These are phyloP conservation scores for Abrus pulchellus DNA, from an alignment of 306 rosid genomes.

Conservation along the genomic window DNA sequence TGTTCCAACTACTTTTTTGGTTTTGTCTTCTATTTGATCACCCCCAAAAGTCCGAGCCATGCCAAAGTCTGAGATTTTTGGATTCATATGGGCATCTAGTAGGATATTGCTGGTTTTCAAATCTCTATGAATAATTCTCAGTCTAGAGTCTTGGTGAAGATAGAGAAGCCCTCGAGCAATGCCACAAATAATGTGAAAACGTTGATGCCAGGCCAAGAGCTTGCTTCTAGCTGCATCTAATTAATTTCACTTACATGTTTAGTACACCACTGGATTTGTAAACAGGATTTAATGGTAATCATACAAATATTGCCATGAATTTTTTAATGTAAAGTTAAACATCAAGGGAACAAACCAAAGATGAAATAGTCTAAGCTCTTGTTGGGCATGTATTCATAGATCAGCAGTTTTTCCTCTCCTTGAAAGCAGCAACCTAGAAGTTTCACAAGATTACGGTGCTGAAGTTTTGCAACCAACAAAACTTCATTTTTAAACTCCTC, in stretches of 20 bases:
- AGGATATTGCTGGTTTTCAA: constrained; percentile 39
- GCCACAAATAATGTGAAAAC: constrained; percentile 41
- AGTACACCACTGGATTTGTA: neutral
- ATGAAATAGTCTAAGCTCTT: constrained; percentile 46
- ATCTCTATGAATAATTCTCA: constrained; percentile 49
- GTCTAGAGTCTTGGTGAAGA: constrained; percentile 50
- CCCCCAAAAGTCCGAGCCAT: constrained; percentile 31
- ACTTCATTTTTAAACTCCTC: constrained; percentile 40
- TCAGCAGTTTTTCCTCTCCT: constrained; percentile 36
- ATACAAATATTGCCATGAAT: neutral
- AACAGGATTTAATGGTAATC: neutral
- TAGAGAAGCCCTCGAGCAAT: constrained; percentile 49
- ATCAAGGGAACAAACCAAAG: constrained; percentile 37
- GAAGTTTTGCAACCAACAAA: constrained; percentile 44
- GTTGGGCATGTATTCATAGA: constrained; percentile 48
- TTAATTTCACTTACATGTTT: constrained; percentile 9
- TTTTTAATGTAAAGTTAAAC: neutral
- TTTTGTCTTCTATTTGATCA: constrained; percentile 46
- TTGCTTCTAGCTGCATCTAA: constrained; percentile 39
- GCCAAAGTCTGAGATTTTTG: constrained; percentile 48
- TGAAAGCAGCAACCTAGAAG: constrained; percentile 47
- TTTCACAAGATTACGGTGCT: constrained; percentile 52
- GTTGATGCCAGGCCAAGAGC: constrained; percentile 39
- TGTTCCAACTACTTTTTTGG: constrained; percentile 43
- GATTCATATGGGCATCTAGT: constrained; percentile 41